Evolutionary conservation across 257 asterid species (phyloP), one percentile per base, ranked within the genome.

Genomic region (Vinca minor): DNA sequence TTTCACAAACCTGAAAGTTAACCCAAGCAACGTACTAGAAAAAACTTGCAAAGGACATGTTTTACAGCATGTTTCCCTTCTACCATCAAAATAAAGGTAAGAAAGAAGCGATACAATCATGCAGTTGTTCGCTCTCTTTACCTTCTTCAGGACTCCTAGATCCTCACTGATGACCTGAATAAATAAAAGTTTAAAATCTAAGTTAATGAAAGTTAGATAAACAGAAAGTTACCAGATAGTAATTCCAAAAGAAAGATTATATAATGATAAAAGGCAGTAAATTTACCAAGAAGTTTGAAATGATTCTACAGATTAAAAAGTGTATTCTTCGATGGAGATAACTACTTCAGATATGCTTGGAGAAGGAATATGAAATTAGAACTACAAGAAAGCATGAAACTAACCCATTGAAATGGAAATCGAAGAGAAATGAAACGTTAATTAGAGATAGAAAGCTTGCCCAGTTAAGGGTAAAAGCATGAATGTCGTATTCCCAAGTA

Each of bases 71-170:
- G 7, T n/a, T 54, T 28, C 45, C 20, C 21, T 10, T 39, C 13
- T 29, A 41, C 26, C 10, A 20, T 20, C 5, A 28, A 42, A 54
- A 31, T 14, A 38, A 20, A 61, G 49, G 38, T 2, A 13, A 46
- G 18, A 57, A 63, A 70, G 53, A 63, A 46, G 29, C 11, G 5
- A 42, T 26, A 41, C 46, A 31, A 29, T 47, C 61, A 72, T 66
- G 70, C 67, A 78, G 61, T 47, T 62, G 10, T 53, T 26, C 28
- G 44, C 35, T 23, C 18, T 45, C 32, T 42, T 62, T 80, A 89
- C 98, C 98, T 87, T 85, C 85, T 92, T 92, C 62, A 85, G 10
- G 68, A 92, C 81, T 32, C 94, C 97, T 62, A 92, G 69, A 83
- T 92, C 97, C 73, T 87, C 96, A 59, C 76, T 81, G 56, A 92